A percentile compares a stretch with the other conserved stretches of the same genome.
These are phyloP conservation scores for Pichia sp. DNA, from an alignment of 1,139 yeast genomes.

Conservation along the genomic window DNA sequence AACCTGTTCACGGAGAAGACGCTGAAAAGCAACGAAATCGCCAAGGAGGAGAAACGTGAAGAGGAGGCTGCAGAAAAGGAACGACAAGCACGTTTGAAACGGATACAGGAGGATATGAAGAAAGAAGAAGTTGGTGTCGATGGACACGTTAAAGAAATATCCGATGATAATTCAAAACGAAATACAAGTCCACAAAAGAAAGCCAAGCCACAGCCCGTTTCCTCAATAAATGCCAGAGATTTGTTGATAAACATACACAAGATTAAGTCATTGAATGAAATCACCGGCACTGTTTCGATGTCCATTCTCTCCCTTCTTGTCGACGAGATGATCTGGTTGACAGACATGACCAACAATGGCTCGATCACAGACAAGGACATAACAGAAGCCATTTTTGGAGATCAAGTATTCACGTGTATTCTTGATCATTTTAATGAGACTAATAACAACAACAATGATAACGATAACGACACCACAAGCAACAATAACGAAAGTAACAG, in stretches of 20 bases:
- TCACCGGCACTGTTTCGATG: conserved; percentile 24
- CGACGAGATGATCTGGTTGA: conserved; percentile 13
- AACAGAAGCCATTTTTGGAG: conserved; percentile 11
- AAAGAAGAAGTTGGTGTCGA: neutral
- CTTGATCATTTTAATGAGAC: conserved; percentile 2
- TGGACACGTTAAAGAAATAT: neutral
- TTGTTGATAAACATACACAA: conserved; percentile 11
- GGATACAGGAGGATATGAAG: neutral
- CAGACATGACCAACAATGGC: conserved; percentile 4
- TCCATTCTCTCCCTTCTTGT: conserved; percentile 15
- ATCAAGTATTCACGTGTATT: conserved; percentile 4
- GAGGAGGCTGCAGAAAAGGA: neutral
- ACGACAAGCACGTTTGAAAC: neutral
- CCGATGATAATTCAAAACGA: neutral
- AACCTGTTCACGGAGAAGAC: conserved; percentile 6
- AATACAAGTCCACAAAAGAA: neutral
- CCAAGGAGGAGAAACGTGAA: conserved; percentile 1
- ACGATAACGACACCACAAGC: neutral
- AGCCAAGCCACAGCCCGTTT: conserved; percentile 10
- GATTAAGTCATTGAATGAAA: conserved; percentile 12
- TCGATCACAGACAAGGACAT: conserved; percentile 4
- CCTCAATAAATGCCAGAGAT: conserved; percentile 15
- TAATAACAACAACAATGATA: neutral
- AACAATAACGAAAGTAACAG: neutral
- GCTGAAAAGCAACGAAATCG: conserved; percentile 1